phyloP scores from a whole-genome alignment of 139 green algal genomes.

The Raphidocelis subcapitata region DNA sequence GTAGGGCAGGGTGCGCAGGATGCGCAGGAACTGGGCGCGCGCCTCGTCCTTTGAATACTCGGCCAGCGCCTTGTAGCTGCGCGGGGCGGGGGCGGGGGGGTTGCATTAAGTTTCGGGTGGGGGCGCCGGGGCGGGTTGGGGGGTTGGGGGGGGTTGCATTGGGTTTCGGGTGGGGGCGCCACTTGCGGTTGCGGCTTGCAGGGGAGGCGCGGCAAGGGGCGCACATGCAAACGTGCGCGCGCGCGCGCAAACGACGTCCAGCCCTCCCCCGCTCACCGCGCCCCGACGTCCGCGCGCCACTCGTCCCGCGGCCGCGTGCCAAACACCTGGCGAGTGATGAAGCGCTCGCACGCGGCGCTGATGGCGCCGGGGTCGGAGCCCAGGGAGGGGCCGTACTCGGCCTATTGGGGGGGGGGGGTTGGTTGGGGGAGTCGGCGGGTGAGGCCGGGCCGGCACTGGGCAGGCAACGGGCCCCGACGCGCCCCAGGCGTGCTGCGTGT shows the following conservation, averaged over 20 bases:
- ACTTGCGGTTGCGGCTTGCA: too few species aligned
- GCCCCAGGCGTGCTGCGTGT: too few species aligned
- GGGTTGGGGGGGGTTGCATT: neutral
- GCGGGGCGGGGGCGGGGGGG: neutral
- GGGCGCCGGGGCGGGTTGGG: too few species aligned
- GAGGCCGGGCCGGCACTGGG: too few species aligned
- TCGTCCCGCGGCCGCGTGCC: constrained; percentile 41
- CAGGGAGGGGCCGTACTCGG: constrained; percentile 28
- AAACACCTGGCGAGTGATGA: constrained; percentile 32
- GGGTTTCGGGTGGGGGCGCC: neutral
- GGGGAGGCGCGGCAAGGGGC: too few species aligned
- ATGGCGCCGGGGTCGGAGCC: constrained; percentile 11
- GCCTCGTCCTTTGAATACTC: constrained; percentile 92
- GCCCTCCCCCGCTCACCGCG: too few species aligned
- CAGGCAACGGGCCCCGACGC: too few species aligned
- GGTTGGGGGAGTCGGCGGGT: too few species aligned
- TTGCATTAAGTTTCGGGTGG: neutral
- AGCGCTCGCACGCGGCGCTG: constrained; percentile 9
- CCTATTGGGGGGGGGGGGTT: neutral
- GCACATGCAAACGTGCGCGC: too few species aligned
- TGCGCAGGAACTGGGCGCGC: constrained; percentile 86
- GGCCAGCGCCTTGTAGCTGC: constrained; percentile 77
- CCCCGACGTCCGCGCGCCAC: constrained; percentile 45
- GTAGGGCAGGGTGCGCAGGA: constrained; percentile 94
- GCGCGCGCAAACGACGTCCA: too few species aligned